Evolutionary conservation across 2,329 filamentous ascomycete species (phyloP), one percentile per base, ranked within the genome.

Genomic region (Fusarium marasasianum): DNA sequence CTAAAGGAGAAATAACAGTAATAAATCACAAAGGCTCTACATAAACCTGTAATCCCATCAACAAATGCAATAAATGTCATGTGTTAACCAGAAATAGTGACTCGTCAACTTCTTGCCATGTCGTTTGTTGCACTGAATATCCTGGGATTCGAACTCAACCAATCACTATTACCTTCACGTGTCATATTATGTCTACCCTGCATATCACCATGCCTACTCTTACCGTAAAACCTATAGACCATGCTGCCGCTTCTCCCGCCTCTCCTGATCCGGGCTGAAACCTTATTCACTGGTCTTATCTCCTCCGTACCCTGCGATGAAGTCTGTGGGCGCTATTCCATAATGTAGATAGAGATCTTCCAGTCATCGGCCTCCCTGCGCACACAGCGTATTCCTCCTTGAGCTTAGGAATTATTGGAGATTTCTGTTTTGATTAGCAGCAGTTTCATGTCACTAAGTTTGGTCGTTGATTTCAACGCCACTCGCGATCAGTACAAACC

Each of bases 51-150:
- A 10, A 4, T 3, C 6, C 5, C 22, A 10, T 24, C 1, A 3
- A 8, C 0, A 8, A 22, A 11, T 47, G 3, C 9, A 18, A 1
- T 2, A 10, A 35, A 8, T 14, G 0, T 3, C 8, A 14, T 51
- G 3, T 24, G 6, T 3, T 14, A 10, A 5, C 4, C 2, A 26
- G 9, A 8, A 5, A 22, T 5, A 17, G 6, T 22, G 33, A 26
- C 33, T 22, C 3, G n/a, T 53, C 50, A 5, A 24, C 12, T 53
- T 37, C 9, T 3, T 2, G 11, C 10, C 18, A 22, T 15, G 0
- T 7, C n/a, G 5, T 1, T 22, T 2, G 13, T 26, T 18, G 5
- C 11, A 22, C 7, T 22, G 15, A 7, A 29, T 20, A 12, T 54
- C 24, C 2, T 10, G 17, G 10, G 3, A 26, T 9, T 38, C n/a